Evolutionary conservation across 2,329 filamentous ascomycete species (phyloP).

Genomic region (Diaporthe longicolla): DNA sequence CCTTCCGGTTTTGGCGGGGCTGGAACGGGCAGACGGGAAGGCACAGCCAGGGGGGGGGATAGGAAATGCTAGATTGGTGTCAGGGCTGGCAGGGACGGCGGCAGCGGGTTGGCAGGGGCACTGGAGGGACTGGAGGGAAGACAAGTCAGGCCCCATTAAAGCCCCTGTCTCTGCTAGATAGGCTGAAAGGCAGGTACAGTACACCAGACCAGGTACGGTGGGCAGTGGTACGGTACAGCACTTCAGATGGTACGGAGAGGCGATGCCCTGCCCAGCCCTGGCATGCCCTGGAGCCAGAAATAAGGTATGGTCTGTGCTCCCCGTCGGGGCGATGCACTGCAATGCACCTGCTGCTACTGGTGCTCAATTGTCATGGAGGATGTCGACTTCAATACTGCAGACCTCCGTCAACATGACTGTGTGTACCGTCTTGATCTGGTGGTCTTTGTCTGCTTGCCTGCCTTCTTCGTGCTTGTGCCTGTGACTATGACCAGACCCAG

Average conservation of each 20-base stretch:
- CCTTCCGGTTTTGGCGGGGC: conserved; percentile 28
- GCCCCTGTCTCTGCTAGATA: conserved; percentile 32
- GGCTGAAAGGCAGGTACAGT: background rate
- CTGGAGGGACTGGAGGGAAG: background rate
- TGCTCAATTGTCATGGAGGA: background rate
- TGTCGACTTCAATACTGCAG: background rate
- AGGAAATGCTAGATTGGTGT: background rate
- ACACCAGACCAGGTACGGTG: background rate
- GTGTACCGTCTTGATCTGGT: background rate
- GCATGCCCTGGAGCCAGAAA: conserved; percentile 28
- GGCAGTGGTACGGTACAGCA: background rate
- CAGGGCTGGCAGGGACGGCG: conserved; percentile 2
- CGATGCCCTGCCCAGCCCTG: too few relatives aligned
- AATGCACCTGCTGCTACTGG: background rate
- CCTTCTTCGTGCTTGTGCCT: too few relatives aligned
- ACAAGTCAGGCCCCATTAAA: conserved; percentile 6
- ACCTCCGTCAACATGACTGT: background rate
- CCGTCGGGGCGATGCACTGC: background rate
- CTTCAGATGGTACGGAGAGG: background rate
- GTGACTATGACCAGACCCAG: background rate
- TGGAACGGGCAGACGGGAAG: conserved; percentile 26
- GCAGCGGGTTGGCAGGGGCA: conserved; percentile 6
- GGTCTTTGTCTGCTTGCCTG: background rate
- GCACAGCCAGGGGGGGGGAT: background rate
- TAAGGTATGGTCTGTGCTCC: conserved; percentile 35